Evolutionary conservation across 495 filamentous ascomycete genomes (phyloP).

Genomic region (Darksidea phi): DNA sequence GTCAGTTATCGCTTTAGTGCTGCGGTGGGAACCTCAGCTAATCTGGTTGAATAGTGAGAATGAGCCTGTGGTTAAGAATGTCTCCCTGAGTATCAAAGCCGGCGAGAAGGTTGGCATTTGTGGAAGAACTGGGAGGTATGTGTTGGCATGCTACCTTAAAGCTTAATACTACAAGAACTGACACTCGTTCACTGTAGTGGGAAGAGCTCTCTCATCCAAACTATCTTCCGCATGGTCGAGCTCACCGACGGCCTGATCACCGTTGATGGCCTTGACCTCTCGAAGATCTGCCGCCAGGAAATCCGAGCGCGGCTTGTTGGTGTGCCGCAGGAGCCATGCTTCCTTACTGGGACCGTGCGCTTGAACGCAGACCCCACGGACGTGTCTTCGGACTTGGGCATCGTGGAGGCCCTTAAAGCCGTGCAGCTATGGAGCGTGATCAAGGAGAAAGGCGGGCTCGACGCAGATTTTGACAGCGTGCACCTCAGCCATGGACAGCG

Average conservation of each 20-base stretch:
- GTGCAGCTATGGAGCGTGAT: conserved; percentile 5
- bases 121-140: conserved; percentile 53
- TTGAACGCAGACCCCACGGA: conserved; percentile 41
- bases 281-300: conserved; percentile 51
- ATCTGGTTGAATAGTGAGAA: background rate
- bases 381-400: background rate
- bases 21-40: background rate
- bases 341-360: conserved; percentile 50
- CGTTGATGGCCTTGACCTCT: conserved; percentile 56
- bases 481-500: conserved; percentile 58
- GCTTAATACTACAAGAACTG: background rate
- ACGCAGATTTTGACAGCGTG: conserved; percentile 35
- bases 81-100: conserved; percentile 52
- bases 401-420: conserved; percentile 5
- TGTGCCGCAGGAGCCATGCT: conserved; percentile 60
- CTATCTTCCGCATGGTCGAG: conserved; percentile 46
- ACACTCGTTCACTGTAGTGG: conserved; percentile 38
- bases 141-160: conserved; percentile 7
- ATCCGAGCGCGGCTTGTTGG: conserved; percentile 58
- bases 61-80: conserved; percentile 47
- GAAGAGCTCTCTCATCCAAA: conserved; percentile 45
- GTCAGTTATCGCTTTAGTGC: background rate
- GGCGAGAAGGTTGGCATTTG: conserved; percentile 59
- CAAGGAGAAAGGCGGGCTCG: background rate
- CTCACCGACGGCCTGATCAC: conserved; percentile 46